Conservation (phyloP, 225 moss, liverwort and hornwort species). For the Marchantia paleacea region DNA sequence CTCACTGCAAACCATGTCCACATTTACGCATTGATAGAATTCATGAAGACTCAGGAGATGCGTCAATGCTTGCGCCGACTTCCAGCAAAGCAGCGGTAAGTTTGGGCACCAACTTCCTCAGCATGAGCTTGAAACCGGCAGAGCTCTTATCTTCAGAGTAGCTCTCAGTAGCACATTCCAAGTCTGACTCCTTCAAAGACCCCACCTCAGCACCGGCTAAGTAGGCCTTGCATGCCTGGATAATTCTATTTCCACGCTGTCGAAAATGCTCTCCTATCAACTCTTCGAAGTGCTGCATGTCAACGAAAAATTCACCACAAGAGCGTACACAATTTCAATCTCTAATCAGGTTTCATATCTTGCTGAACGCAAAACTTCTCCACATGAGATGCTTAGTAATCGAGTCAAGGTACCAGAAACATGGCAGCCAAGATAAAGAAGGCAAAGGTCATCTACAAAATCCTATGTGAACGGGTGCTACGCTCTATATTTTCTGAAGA, state of each 20-base stretch:
- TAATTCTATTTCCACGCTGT: slow-evolving; percentile 55
- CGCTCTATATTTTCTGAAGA: no score
- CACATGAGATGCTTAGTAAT: no score
- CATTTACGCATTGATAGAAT: slow-evolving; percentile 4
- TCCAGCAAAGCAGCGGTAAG: slow-evolving; percentile 67
- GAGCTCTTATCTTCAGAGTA: slow-evolving; percentile 74
- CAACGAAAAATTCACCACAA: background rate
- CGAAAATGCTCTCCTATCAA: slow-evolving; percentile 74
- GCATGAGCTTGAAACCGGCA: slow-evolving; percentile 96
- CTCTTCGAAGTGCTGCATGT: slow-evolving; percentile 78
- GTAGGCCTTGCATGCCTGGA: slow-evolving; percentile 78
- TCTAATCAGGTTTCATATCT: no score
- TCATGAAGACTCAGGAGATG: slow-evolving; percentile 3
- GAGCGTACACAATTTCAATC: no score
- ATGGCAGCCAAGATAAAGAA: no score
- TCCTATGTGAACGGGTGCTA: no score
- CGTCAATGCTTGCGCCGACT: slow-evolving; percentile 41
- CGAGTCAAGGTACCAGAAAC: no score
- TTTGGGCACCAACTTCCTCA: slow-evolving; percentile 76
- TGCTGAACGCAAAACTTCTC: no score
- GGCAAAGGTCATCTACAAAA: no score
- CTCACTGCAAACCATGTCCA: slow-evolving; percentile 7
- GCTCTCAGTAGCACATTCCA: slow-evolving; percentile 45
- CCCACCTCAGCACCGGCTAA: slow-evolving; percentile 85
- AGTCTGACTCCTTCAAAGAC: slow-evolving; percentile 49